Conservation (phyloP, 2,329 filamentous ascomycete genomes). For the Penicillium griseofulvum region DNA sequence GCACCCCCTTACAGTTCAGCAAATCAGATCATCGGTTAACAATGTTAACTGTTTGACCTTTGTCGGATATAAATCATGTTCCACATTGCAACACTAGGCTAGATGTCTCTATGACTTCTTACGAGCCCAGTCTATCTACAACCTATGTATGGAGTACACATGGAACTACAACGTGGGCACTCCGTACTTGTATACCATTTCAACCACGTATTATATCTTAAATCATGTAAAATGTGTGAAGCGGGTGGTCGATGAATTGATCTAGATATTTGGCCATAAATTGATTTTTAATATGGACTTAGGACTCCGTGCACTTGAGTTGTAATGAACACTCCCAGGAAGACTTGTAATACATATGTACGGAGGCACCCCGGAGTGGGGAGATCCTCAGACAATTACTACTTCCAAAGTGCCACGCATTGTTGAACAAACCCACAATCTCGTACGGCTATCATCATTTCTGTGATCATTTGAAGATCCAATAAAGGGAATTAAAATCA, state of each 20-base stretch:
- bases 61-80: constrained; percentile 12
- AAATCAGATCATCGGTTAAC: constrained; percentile 11
- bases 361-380: constrained; percentile 14
- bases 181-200: background rate
- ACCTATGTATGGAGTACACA: background rate
- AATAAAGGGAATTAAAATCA: background rate
- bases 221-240: background rate
- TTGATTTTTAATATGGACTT: no score
- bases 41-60: constrained; percentile 7
- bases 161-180: background rate
- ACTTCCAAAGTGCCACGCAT: background rate
- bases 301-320: background rate
- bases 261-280: background rate
- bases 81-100: constrained; percentile 12
- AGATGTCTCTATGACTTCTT: background rate
- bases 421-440: background rate
- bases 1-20: constrained; percentile 16
- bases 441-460: background rate
- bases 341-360: background rate
- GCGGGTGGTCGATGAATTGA: background rate
- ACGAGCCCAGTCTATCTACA: background rate
- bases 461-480: background rate
- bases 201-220: background rate
- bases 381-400: constrained; percentile 9
- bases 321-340: background rate